These are phyloP conservation scores for Diatrype stigma DNA, from an alignment of 2,329 filamentous ascomycete species.

Conservation along the genomic window DNA sequence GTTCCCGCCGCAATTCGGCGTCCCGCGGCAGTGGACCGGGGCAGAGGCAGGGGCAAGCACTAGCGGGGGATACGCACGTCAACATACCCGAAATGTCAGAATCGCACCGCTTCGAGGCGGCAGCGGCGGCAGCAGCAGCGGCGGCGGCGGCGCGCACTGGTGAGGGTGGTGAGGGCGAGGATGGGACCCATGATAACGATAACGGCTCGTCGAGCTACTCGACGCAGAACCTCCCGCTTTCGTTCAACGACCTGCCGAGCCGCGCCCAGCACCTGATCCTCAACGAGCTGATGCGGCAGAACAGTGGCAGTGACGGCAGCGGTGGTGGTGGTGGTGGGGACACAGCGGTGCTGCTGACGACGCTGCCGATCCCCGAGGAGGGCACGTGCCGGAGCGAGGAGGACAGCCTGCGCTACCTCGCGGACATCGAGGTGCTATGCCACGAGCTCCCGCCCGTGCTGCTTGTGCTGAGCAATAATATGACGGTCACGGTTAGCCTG, in stretches of 20 bases:
- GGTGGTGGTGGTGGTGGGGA: too few species aligned
- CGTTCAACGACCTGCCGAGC: conserved; percentile 82
- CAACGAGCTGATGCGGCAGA: conserved; percentile 72
- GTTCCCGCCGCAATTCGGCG: conserved; percentile 34
- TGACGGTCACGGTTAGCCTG: conserved; percentile 80
- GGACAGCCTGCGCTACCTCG: conserved; percentile 70
- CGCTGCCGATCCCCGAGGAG: conserved; percentile 74
- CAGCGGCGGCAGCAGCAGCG: neutral
- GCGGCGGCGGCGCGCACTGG: neutral
- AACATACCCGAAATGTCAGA: conserved; percentile 42
- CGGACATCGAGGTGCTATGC: conserved; percentile 74
- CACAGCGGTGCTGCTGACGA: conserved; percentile 78
- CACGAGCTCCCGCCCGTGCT: conserved; percentile 71
- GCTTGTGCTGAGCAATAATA: conserved; percentile 80
- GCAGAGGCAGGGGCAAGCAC: neutral
- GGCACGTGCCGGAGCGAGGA: conserved; percentile 68
- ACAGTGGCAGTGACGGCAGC: conserved; percentile 41
- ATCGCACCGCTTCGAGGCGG: conserved; percentile 30
- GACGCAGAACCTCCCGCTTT: conserved; percentile 63
- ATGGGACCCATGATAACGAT: conserved; percentile 12
- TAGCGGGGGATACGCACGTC: conserved; percentile 29
- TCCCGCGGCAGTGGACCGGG: conserved; percentile 21
- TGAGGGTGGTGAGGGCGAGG: neutral
- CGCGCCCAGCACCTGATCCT: conserved; percentile 82
- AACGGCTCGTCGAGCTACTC: conserved; percentile 43